A percentile compares a stretch with the other conserved stretches of the same genome.
Conservation (phyloP, 1,284 basidiomycete genomes). For the Phylloporus gajari region DNA sequence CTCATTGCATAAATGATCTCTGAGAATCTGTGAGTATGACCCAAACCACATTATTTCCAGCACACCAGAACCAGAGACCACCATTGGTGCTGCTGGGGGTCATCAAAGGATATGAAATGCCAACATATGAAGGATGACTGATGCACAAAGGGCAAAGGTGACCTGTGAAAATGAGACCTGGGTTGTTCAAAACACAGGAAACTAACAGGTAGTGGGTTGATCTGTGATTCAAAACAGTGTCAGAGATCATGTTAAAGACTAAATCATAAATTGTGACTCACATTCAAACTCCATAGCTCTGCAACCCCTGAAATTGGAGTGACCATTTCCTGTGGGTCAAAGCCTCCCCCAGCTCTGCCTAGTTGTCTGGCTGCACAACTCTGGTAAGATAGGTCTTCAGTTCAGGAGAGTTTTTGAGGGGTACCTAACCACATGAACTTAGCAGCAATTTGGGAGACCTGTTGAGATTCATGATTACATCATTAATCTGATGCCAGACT, state of each 20-base stretch:
- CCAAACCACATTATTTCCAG: conserved; percentile 9
- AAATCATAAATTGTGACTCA: neutral
- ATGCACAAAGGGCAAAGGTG: neutral
- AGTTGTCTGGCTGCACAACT: neutral
- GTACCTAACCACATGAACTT: conserved; percentile 8
- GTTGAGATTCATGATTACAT: too few species aligned
- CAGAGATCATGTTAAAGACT: neutral
- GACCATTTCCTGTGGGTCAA: neutral
- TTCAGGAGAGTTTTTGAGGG: neutral
- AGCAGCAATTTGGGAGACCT: neutral
- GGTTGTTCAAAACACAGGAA: neutral
- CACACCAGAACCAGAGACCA: neutral
- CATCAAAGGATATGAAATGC: neutral
- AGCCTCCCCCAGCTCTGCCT: neutral
- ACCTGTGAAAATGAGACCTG: neutral
- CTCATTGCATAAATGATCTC: neutral
- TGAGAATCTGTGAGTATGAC: neutral
- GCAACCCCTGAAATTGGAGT: neutral
- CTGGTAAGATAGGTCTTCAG: neutral
- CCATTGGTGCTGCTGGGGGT: neutral
- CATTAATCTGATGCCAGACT: too few species aligned
- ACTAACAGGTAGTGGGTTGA: conserved; percentile 3
- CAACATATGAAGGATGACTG: neutral
- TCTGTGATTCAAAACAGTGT: neutral
- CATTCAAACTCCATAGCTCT: neutral